These are phyloP conservation scores for Pyrus betulifolia DNA, from an alignment of 306 rosid species.

Conservation along the genomic window DNA sequence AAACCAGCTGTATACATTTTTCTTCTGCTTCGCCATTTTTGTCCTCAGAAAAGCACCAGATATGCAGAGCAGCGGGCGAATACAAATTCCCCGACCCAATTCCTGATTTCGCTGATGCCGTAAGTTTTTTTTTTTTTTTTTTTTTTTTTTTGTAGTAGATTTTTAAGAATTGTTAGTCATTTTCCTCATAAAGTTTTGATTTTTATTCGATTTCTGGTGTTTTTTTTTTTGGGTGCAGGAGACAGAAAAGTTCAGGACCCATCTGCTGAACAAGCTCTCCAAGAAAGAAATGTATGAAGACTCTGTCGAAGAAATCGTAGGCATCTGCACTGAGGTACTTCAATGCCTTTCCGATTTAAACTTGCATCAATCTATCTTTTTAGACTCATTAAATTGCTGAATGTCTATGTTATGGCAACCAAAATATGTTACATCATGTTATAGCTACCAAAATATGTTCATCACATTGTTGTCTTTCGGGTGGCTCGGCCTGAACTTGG, in stretches of 20 bases:
- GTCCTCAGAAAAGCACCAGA: conserved; percentile 22
- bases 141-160: too few relatives aligned
- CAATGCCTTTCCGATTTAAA: not conserved
- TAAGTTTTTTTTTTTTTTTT: conserved; percentile 11
- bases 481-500: not conserved
- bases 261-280: conserved; percentile 56
- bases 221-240: conserved; percentile 40
- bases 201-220: not conserved
- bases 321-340: conserved; percentile 78
- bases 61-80: conserved; percentile 54
- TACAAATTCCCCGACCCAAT: conserved; percentile 95
- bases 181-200: not conserved
- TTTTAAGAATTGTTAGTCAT: not conserved
- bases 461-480: not conserved
- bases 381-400: not conserved
- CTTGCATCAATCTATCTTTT: not conserved
- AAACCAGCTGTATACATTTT: conserved; percentile 1
- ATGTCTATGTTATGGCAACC: not conserved
- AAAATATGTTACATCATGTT: not conserved
- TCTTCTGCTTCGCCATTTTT: conserved; percentile 11
- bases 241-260: conserved; percentile 52
- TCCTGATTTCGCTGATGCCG: conserved; percentile 78
- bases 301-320: conserved; percentile 60
- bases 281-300: conserved; percentile 63
- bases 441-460: not conserved